Conservation (phyloP, 1,284 basidiomycete species). For the Apiotrichum akiyoshidainum region DNA sequence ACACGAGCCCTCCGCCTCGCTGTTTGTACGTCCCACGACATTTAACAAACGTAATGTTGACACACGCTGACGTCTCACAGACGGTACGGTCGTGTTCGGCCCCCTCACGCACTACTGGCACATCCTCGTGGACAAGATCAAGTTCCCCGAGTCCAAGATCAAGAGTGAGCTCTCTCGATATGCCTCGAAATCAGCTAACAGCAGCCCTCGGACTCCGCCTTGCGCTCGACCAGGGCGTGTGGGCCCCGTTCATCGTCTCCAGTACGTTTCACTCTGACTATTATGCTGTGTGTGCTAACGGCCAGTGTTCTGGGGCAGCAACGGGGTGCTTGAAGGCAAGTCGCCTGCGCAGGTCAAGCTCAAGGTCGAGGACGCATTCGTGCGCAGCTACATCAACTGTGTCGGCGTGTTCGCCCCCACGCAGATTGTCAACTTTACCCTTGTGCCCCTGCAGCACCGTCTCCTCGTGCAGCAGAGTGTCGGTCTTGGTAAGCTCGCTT, state of each 20-base stretch:
- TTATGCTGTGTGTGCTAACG: not conserved
- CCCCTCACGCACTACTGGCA: constrained; percentile 23
- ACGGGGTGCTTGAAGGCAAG: constrained; percentile 47
- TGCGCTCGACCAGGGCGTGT: constrained; percentile 18
- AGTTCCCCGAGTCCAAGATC: constrained; percentile 10
- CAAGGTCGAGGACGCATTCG: constrained; percentile 42
- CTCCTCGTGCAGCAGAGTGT: constrained; percentile 73
- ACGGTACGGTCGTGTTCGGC: constrained; percentile 20
- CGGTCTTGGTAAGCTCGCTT: constrained; percentile 60
- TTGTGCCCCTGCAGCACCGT: constrained; percentile 75
- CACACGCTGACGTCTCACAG: constrained; percentile 4
- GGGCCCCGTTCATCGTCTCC: constrained; percentile 23
- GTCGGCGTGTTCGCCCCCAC: constrained; percentile 69
- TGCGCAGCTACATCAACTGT: constrained; percentile 38
- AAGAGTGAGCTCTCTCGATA: constrained; percentile 8
- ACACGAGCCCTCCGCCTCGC: not conserved
- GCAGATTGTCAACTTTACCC: constrained; percentile 73
- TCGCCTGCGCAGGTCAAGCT: constrained; percentile 32
- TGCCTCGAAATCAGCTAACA: too few relatives aligned
- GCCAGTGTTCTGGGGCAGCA: constrained; percentile 40
- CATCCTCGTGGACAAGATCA: constrained; percentile 10
- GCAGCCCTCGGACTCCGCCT: constrained; percentile 14
- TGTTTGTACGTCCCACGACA: not conserved
- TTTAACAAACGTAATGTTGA: not conserved
- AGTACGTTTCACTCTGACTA: constrained; percentile 4